A percentile compares a stretch with the other conserved stretches of the same genome.
phyloP scores from a whole-genome alignment of 1,139 yeast genomes.

The Tardiomyces depauwii region DNA sequence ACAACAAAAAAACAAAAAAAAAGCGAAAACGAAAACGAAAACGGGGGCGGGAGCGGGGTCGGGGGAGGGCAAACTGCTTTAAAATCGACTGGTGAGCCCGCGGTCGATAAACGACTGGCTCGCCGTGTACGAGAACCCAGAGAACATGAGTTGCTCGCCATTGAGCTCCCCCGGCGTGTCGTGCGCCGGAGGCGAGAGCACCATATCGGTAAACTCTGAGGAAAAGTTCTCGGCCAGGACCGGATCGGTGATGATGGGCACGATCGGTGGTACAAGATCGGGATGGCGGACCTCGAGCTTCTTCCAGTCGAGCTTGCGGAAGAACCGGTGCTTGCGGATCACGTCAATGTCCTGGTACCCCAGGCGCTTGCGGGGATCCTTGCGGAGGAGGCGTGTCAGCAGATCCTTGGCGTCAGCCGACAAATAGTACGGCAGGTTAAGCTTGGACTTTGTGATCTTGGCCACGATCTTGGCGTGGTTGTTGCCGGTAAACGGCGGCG shows the following conservation, averaged over 20 bases:
- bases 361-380: slow-evolving; percentile 64
- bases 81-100: slow-evolving; percentile 6
- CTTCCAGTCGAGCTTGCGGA: slow-evolving; percentile 72
- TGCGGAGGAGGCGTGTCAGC: slow-evolving; percentile 57
- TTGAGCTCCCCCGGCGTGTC: not conserved
- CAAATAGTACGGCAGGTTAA: slow-evolving; percentile 71
- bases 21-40: no score
- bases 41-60: no score
- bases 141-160: not conserved
- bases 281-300: slow-evolving; percentile 39
- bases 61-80: slow-evolving; percentile 2
- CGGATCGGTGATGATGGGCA: slow-evolving; percentile 78
- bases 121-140: slow-evolving; percentile 20
- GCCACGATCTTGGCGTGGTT: slow-evolving; percentile 74
- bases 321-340: slow-evolving; percentile 63
- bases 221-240: slow-evolving; percentile 88
- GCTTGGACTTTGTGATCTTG: slow-evolving; percentile 59
- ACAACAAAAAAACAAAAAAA: no score
- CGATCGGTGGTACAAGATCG: slow-evolving; percentile 59
- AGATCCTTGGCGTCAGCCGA: slow-evolving; percentile 81
- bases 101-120: slow-evolving; percentile 17
- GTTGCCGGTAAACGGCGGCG: slow-evolving; percentile 90
- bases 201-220: slow-evolving; percentile 74
- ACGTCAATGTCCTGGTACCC: slow-evolving; percentile 56
- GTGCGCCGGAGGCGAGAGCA: slow-evolving; percentile 9